Evolutionary conservation across 805 yeast genomes (phyloP).

Genomic region (Candida endomychidarum): DNA sequence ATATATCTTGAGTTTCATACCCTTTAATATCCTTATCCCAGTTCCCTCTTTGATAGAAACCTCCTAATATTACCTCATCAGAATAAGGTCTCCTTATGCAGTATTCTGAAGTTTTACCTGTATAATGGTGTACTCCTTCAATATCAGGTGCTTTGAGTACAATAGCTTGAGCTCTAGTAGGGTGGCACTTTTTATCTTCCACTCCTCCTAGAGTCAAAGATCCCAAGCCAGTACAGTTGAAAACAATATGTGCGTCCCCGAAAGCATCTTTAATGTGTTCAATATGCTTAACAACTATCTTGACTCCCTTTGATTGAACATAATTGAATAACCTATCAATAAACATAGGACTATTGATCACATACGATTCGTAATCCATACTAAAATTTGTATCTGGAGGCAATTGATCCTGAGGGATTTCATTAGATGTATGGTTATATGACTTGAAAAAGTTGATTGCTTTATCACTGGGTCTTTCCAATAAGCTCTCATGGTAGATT

Average conservation of each 20-base stretch:
- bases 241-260: slow-evolving; percentile 39
- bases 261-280: slow-evolving; percentile 25
- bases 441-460: background rate
- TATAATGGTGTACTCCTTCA: slow-evolving; percentile 10
- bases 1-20: slow-evolving; percentile 59
- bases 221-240: slow-evolving; percentile 79
- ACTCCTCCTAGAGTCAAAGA: slow-evolving; percentile 66
- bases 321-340: slow-evolving; percentile 46
- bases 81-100: slow-evolving; percentile 70
- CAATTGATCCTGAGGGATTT: background rate
- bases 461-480: slow-evolving; percentile 30
- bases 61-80: slow-evolving; percentile 70
- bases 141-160: slow-evolving; percentile 71
- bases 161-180: slow-evolving; percentile 80
- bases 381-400: slow-evolving; percentile 55
- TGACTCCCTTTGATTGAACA: slow-evolving; percentile 50
- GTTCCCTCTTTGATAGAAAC: slow-evolving; percentile 63
- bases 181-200: slow-evolving; percentile 58
- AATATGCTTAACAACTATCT: slow-evolving; percentile 41
- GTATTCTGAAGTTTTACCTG: slow-evolving; percentile 53
- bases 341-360: slow-evolving; percentile 70
- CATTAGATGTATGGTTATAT: slow-evolving; percentile 1
- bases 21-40: slow-evolving; percentile 62
- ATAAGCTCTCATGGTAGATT: slow-evolving; percentile 47
- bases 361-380: slow-evolving; percentile 57